Percentiles rank a stretch among this genome's conserved stretches.
Evolutionary conservation across 148 eudicot genomes (phyloP).

Genomic region (Selenicereus undatus): DNA sequence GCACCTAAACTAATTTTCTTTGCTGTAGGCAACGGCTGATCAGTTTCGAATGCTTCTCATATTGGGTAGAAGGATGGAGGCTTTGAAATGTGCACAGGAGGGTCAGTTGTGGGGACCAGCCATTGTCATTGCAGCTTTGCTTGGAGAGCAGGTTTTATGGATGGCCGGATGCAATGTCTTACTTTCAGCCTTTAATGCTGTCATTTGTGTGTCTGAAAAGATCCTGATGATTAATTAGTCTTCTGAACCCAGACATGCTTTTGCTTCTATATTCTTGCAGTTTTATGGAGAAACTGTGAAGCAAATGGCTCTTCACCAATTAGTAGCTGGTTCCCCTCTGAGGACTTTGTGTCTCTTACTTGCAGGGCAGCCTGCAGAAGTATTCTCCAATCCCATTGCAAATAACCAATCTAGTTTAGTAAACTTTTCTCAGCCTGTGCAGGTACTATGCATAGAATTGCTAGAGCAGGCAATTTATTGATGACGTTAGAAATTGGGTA

Average conservation of each 20-base stretch:
- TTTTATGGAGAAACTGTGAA: slow-evolving; percentile 75
- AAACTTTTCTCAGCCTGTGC: slow-evolving; percentile 40
- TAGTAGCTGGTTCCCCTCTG: slow-evolving; percentile 79
- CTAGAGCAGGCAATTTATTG: not conserved
- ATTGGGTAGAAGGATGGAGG: slow-evolving; percentile 82
- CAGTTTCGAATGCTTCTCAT: slow-evolving; percentile 83
- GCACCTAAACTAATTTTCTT: slow-evolving; percentile 3
- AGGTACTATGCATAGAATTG: slow-evolving; percentile 32
- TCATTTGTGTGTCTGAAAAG: not conserved
- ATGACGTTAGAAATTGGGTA: not conserved
- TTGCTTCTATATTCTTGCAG: slow-evolving; percentile 34
- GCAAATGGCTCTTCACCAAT: slow-evolving; percentile 81
- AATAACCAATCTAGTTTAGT: slow-evolving; percentile 33
- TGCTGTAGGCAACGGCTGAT: slow-evolving; percentile 63
- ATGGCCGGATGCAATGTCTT: not conserved
- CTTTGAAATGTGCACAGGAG: slow-evolving; percentile 71
- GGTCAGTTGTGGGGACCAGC: slow-evolving; percentile 93
- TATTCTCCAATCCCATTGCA: slow-evolving; percentile 43
- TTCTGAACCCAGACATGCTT: slow-evolving; percentile 9
- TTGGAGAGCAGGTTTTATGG: slow-evolving; percentile 67
- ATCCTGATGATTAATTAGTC: not conserved
- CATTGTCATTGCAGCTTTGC: slow-evolving; percentile 78
- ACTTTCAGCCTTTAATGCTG: not conserved
- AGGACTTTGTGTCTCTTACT: slow-evolving; percentile 79
- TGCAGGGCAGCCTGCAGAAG: slow-evolving; percentile 87